Conservation (phyloP, 192 early-diverging fungal species). For the Phlyctochytrium planicorne region DNA sequence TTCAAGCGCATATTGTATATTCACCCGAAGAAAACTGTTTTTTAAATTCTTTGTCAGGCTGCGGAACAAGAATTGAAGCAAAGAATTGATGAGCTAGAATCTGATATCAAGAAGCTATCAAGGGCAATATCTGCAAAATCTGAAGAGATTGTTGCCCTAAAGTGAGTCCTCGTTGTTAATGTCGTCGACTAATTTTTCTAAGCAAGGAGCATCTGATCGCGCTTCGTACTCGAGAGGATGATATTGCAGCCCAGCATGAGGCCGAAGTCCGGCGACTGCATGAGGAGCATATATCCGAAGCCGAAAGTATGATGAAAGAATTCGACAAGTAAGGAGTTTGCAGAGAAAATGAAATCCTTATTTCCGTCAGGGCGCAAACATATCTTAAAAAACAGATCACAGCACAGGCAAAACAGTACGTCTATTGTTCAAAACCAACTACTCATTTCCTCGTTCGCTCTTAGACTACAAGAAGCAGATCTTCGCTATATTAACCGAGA, state of each 20-base stretch:
- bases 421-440: neutral
- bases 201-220: slow-evolving; percentile 15
- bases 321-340: slow-evolving; percentile 42
- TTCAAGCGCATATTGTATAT: neutral
- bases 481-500: slow-evolving; percentile 57
- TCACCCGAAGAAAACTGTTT: neutral
- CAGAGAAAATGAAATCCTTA: neutral
- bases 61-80: no score
- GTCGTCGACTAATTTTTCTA: no score
- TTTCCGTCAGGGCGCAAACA: slow-evolving; percentile 32
- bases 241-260: slow-evolving; percentile 21
- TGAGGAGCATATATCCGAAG: slow-evolving; percentile 49
- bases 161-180: no score
- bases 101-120: slow-evolving; percentile 39
- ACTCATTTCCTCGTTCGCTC: slow-evolving; percentile 15
- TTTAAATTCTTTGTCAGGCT: slow-evolving; percentile 1
- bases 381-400: slow-evolving; percentile 56
- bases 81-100: slow-evolving; percentile 46
- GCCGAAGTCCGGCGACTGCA: slow-evolving; percentile 31
- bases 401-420: slow-evolving; percentile 41
- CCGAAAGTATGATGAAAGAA: slow-evolving; percentile 49
- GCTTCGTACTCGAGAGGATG: slow-evolving; percentile 20
- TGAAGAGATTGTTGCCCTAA: no score
- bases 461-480: slow-evolving; percentile 54
- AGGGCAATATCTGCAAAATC: slow-evolving; percentile 29